Evolutionary conservation across 2,329 filamentous ascomycete genomes (phyloP).

Genomic region (Monosporascus ibericus): DNA sequence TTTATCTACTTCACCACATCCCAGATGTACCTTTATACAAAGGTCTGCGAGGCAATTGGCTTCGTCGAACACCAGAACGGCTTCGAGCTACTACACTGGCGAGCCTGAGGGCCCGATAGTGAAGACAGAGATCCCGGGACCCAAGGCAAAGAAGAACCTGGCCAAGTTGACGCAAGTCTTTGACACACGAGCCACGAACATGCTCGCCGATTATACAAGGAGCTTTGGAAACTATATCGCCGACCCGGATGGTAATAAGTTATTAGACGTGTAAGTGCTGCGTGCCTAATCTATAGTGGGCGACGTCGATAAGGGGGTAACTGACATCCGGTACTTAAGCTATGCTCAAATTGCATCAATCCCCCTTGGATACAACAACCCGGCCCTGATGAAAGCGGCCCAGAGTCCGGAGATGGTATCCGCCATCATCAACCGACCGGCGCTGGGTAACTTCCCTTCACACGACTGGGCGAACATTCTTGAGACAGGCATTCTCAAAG

Average conservation of each 20-base stretch:
- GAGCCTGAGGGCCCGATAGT: slow-evolving; percentile 49
- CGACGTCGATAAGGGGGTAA: background rate
- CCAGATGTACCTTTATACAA: slow-evolving; percentile 9
- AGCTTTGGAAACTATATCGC: slow-evolving; percentile 76
- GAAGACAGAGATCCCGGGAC: slow-evolving; percentile 66
- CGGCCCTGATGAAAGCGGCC: slow-evolving; percentile 62
- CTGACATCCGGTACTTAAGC: slow-evolving; percentile 31
- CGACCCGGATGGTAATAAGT: slow-evolving; percentile 64
- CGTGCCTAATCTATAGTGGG: background rate
- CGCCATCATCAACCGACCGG: slow-evolving; percentile 80
- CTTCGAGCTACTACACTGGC: slow-evolving; percentile 24
- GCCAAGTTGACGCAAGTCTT: slow-evolving; percentile 72
- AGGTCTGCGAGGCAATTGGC: slow-evolving; percentile 11
- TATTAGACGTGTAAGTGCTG: slow-evolving; percentile 61
- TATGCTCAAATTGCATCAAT: slow-evolving; percentile 93
- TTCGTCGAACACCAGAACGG: slow-evolving; percentile 18
- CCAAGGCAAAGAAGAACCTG: slow-evolving; percentile 63
- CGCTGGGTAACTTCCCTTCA: slow-evolving; percentile 84
- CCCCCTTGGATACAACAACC: slow-evolving; percentile 89
- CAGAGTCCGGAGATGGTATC: slow-evolving; percentile 72
- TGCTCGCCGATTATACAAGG: slow-evolving; percentile 69
- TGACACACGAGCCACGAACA: slow-evolving; percentile 80
- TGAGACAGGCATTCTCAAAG: slow-evolving; percentile 72
- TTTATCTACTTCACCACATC: slow-evolving; percentile 7
- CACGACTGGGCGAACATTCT: slow-evolving; percentile 78